phyloP scores from a whole-genome alignment of 75 land plant genomes.

The Selaginella tamariscina region DNA sequence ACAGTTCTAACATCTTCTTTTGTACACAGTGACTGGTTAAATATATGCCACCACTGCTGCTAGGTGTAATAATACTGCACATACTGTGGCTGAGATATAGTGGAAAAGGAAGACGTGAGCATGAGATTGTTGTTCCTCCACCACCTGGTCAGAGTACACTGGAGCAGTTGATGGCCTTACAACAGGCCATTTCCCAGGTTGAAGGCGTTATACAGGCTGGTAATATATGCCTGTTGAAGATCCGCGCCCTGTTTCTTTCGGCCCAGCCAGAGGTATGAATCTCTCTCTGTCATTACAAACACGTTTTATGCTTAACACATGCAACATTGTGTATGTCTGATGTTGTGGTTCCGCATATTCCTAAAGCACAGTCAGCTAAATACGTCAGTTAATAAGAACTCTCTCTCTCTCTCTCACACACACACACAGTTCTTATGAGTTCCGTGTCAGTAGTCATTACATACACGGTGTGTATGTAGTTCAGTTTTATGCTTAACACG shows the following conservation, averaged over 20 bases:
- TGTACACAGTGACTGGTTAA: slow-evolving; percentile 79
- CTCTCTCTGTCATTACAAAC: neutral
- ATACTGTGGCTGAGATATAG: slow-evolving; percentile 41
- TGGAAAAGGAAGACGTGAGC: slow-evolving; percentile 37
- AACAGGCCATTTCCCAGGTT: slow-evolving; percentile 65
- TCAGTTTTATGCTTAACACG: too few relatives aligned
- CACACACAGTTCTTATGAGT: too few relatives aligned
- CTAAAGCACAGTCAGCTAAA: too few relatives aligned
- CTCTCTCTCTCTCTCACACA: too few relatives aligned
- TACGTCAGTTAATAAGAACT: too few relatives aligned
- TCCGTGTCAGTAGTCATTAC: too few relatives aligned
- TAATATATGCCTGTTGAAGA: slow-evolving; percentile 64
- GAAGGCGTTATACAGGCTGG: slow-evolving; percentile 75
- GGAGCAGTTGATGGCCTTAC: slow-evolving; percentile 88
- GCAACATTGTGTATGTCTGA: too few relatives aligned
- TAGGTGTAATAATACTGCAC: slow-evolving; percentile 43
- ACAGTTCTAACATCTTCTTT: slow-evolving; percentile 1
- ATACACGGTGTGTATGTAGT: too few relatives aligned
- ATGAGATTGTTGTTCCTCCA: slow-evolving; percentile 48
- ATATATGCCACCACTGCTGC: slow-evolving; percentile 33
- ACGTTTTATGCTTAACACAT: neutral
- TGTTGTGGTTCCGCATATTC: too few relatives aligned
- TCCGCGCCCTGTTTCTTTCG: slow-evolving; percentile 58
- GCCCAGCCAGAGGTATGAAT: slow-evolving; percentile 70
- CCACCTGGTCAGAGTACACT: slow-evolving; percentile 78